Conservation (phyloP, 1,139 yeast species). For the Scheffersomyces stambukii region DNA sequence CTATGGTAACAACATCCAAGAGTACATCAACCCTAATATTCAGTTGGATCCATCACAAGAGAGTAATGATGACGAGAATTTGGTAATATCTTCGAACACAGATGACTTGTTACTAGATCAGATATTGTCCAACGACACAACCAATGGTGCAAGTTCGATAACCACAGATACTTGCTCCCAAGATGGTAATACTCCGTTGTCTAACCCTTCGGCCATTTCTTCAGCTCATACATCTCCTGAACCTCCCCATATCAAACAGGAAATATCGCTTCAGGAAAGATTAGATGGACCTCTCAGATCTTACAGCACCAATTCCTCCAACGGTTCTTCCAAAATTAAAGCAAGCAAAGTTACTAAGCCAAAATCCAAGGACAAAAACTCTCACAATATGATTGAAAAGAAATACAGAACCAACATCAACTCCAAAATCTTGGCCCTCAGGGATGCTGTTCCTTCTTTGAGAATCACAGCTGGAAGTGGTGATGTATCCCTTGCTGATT, state of each 20-base stretch:
- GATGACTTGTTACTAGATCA: conserved; percentile 4
- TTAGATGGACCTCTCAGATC: background rate
- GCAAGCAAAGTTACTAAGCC: conserved; percentile 26
- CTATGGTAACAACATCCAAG: conserved; percentile 1
- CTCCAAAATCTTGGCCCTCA: conserved; percentile 62
- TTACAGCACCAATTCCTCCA: background rate
- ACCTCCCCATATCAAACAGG: conserved; percentile 10
- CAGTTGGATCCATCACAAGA: too few relatives aligned
- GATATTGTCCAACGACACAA: conserved; percentile 4
- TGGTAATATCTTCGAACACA: conserved; percentile 1
- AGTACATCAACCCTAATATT: background rate
- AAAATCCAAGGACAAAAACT: conserved; percentile 50
- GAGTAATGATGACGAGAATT: background rate
- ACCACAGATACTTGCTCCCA: conserved; percentile 8
- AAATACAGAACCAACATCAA: conserved; percentile 75
- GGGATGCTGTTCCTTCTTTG: conserved; percentile 72
- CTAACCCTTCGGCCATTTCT: conserved; percentile 21
- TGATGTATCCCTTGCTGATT: conserved; percentile 41
- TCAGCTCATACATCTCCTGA: conserved; percentile 35
- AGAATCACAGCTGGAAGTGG: conserved; percentile 43
- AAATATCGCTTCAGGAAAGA: conserved; percentile 1
- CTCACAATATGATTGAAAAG: conserved; percentile 80
- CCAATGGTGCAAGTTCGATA: conserved; percentile 8
- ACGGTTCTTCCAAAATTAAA: conserved; percentile 3
- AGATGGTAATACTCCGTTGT: conserved; percentile 19